Conservation (phyloP, 2,329 filamentous ascomycete species). For the Emericellopsis cladophorae region DNA sequence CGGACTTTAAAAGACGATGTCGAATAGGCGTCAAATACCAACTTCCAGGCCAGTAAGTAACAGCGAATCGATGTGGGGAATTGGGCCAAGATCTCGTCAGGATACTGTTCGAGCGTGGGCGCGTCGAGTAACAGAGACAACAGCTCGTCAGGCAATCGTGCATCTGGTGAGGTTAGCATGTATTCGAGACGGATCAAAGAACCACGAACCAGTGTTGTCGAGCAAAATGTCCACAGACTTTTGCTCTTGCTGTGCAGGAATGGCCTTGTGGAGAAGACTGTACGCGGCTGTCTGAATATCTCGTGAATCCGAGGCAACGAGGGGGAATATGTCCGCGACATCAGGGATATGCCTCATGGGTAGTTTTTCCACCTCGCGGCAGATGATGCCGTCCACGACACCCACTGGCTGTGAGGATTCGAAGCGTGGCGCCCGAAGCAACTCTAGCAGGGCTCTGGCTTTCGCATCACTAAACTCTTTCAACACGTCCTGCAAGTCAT, state of each 20-base stretch:
- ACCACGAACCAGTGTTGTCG: constrained; percentile 45
- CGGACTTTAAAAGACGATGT: constrained; percentile 73
- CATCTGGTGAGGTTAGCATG: constrained; percentile 25
- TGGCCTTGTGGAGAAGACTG: constrained; percentile 63
- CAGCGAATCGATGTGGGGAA: constrained; percentile 61
- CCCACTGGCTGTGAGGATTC: constrained; percentile 50
- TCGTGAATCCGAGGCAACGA: constrained; percentile 64
- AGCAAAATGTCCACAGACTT: constrained; percentile 66
- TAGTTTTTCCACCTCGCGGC: constrained; percentile 53
- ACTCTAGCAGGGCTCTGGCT: constrained; percentile 43
- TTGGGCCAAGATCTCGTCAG: constrained; percentile 50
- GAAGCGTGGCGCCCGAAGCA: constrained; percentile 43
- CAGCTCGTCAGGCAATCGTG: constrained; percentile 70
- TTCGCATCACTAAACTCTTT: constrained; percentile 44
- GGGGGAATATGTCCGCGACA: constrained; percentile 55
- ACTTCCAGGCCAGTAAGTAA: constrained; percentile 80
- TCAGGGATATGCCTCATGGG: constrained; percentile 50
- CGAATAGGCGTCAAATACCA: constrained; percentile 77
- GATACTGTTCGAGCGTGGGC: constrained; percentile 56
- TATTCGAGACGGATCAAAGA: background rate
- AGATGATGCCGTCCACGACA: constrained; percentile 64
- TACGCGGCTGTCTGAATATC: constrained; percentile 73
- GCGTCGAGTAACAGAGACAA: constrained; percentile 72
- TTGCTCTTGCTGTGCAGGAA: constrained; percentile 68
- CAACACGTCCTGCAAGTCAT: constrained; percentile 71